These are phyloP conservation scores for Xylariaceae sp. DNA, from an alignment of 2,329 filamentous ascomycete species.

Conservation along the genomic window DNA sequence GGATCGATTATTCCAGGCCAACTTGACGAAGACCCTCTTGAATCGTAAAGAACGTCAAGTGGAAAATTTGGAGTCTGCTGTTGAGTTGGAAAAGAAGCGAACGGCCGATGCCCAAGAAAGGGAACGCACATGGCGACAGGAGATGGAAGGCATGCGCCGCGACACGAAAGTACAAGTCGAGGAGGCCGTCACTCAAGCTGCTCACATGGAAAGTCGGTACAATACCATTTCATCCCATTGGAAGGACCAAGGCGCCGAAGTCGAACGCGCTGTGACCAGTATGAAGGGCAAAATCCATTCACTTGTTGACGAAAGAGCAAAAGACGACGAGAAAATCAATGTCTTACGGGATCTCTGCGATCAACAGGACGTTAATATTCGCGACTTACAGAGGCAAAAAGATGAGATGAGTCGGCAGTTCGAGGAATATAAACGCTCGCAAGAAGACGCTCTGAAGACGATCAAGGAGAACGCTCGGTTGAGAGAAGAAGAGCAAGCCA, in stretches of 20 bases:
- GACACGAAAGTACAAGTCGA: conserved; percentile 62
- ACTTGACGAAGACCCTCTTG: conserved; percentile 66
- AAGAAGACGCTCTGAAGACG: conserved; percentile 56
- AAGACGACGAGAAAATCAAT: conserved; percentile 60
- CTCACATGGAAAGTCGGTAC: conserved; percentile 67
- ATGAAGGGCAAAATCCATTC: conserved; percentile 51
- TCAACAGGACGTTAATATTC: conserved; percentile 67
- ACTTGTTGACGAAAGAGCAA: conserved; percentile 51
- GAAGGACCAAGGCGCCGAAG: conserved; percentile 62
- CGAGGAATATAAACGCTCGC: conserved; percentile 60
- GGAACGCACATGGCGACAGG: conserved; percentile 58
- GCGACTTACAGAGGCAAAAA: conserved; percentile 57
- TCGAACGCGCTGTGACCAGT: conserved; percentile 47
- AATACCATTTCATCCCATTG: conserved; percentile 63
- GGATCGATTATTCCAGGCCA: conserved; percentile 63
- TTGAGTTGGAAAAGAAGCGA: conserved; percentile 62
- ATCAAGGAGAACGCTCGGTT: conserved; percentile 56
- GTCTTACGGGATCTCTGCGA: conserved; percentile 66
- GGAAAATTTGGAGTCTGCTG: conserved; percentile 59
- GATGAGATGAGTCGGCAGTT: conserved; percentile 57
- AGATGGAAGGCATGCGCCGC: conserved; percentile 58
- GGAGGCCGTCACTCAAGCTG: conserved; percentile 59
- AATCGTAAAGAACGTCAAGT: conserved; percentile 72
- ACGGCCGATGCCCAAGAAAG: conserved; percentile 55
- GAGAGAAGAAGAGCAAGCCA: conserved; percentile 59